Evolutionary conservation across 2,329 filamentous ascomycete species (phyloP).

Genomic region (Pyrenochaeta sp.): DNA sequence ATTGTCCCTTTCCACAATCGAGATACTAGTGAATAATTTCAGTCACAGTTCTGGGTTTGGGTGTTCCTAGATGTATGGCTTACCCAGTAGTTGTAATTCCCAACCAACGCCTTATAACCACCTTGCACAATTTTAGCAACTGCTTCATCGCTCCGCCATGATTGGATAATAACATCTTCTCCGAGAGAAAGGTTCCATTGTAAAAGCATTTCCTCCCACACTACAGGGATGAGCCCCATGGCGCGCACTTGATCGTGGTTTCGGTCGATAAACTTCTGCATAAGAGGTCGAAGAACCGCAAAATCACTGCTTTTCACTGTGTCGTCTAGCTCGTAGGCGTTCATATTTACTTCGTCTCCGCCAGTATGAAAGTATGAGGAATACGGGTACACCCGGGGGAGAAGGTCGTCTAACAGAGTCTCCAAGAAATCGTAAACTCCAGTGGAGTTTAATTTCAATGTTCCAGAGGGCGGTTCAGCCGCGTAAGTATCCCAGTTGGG

Average conservation of each 20-base stretch:
- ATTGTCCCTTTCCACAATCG: constrained; percentile 82
- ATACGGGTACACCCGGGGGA: constrained; percentile 69
- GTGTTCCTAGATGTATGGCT: background rate
- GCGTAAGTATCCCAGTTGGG: constrained; percentile 63
- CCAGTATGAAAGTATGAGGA: constrained; percentile 83
- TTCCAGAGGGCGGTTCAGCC: constrained; percentile 65
- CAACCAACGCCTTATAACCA: constrained; percentile 77
- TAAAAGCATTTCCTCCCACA: constrained; percentile 88
- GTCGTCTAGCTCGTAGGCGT: constrained; percentile 75
- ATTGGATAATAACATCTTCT: constrained; percentile 77
- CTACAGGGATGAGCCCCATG: constrained; percentile 74
- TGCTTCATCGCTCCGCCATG: constrained; percentile 74
- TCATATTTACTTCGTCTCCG: constrained; percentile 84
- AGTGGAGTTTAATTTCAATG: constrained; percentile 78
- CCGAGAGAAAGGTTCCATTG: constrained; percentile 80
- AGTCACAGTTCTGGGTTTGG: background rate
- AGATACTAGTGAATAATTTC: constrained; percentile 66
- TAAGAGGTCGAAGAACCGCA: constrained; percentile 72
- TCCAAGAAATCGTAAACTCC: constrained; percentile 76
- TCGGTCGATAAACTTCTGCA: constrained; percentile 79
- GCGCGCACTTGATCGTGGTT: constrained; percentile 72
- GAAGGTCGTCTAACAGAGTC: constrained; percentile 75
- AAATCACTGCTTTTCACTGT: constrained; percentile 73
- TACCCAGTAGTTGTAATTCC: constrained; percentile 81
- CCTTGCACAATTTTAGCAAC: constrained; percentile 67